phyloP scores from a whole-genome alignment of 2,329 filamentous ascomycete genomes.

The Polychaeton citri region DNA sequence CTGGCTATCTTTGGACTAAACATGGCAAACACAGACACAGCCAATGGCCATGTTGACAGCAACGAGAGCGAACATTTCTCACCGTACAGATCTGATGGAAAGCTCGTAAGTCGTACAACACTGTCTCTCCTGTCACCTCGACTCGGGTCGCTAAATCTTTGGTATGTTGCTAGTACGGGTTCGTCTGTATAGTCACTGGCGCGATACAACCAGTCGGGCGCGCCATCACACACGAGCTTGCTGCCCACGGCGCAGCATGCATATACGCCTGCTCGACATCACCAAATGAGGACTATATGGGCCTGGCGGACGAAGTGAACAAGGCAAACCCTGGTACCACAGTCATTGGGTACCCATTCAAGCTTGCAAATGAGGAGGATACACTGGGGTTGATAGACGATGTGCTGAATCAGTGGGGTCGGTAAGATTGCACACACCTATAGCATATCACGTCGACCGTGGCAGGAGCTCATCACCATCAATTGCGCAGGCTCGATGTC shows the following conservation, averaged over 20 bases:
- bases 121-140: too few species aligned
- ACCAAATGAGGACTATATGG: slow-evolving; percentile 25
- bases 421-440: slow-evolving; percentile 11
- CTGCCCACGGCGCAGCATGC: slow-evolving; percentile 50
- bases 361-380: slow-evolving; percentile 44
- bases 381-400: slow-evolving; percentile 50
- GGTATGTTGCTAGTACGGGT: slow-evolving; percentile 45
- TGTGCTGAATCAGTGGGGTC: slow-evolving; percentile 45
- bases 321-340: slow-evolving; percentile 41
- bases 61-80: slow-evolving; percentile 34
- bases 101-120: slow-evolving; percentile 31
- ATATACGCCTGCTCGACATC: slow-evolving; percentile 45
- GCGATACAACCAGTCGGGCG: slow-evolving; percentile 47
- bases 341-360: slow-evolving; percentile 48
- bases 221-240: slow-evolving; percentile 47
- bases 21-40: neutral
- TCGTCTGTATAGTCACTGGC: slow-evolving; percentile 51
- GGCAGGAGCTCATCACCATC: neutral
- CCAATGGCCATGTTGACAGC: slow-evolving; percentile 5
- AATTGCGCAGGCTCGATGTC: slow-evolving; percentile 40
- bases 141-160: too few species aligned
- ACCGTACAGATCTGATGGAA: slow-evolving; percentile 44
- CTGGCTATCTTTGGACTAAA: too few species aligned
- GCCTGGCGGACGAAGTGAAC: slow-evolving; percentile 30
- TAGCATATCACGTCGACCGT: slow-evolving; percentile 1